Evolutionary conservation across 306 rosid species (phyloP), one percentile per base, ranked within the genome.

Genomic region (Gastrolobium bilobum): DNA sequence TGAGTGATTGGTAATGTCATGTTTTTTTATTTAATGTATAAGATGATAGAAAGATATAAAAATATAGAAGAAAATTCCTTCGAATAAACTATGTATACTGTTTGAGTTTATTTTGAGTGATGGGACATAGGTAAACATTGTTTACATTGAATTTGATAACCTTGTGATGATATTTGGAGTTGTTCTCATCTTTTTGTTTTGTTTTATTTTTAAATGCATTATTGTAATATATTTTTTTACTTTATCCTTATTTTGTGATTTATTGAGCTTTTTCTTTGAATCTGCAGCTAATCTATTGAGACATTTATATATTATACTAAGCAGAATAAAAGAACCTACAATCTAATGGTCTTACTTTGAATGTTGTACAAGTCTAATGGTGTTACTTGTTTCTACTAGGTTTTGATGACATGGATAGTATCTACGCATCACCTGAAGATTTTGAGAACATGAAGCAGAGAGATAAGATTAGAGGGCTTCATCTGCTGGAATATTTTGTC

Each of bases 381-480:
- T 77, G 4, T 47, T 53, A 26, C 39, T 42, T 33, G 13, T 60
- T 35, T 39, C 69, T 82, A 62, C 42, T 77, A 95, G 99, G 96
- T 82, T 96, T 89, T 80, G 94, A 87, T 57, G 97, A 89, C 31
- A 81, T 85, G 82, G 98, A 93, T 70, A 95, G 98, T 40, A 81
- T 96, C 59, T 96, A 79, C 61, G 98, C 99, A 4, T 91, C 99
- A 0, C 91, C 91, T 43, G 94, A 90, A 10, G 99, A 96, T 88
- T 96, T 96, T 68, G 83, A 86, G 76, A 63, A 31, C 80, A 2
- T 91, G 87, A 79, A 86, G 71, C 44, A 75, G 48, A 88, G 89
- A 62, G 94, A 93, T 74, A 84, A 63, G 66, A 59, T 71, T 14
- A 86, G 81, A 82, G 99, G 97, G 75, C 46, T 83, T 85, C 97